Evolutionary conservation across 768 basidiomycete species (phyloP).

Genomic region (Punctularia strigosozonata): DNA sequence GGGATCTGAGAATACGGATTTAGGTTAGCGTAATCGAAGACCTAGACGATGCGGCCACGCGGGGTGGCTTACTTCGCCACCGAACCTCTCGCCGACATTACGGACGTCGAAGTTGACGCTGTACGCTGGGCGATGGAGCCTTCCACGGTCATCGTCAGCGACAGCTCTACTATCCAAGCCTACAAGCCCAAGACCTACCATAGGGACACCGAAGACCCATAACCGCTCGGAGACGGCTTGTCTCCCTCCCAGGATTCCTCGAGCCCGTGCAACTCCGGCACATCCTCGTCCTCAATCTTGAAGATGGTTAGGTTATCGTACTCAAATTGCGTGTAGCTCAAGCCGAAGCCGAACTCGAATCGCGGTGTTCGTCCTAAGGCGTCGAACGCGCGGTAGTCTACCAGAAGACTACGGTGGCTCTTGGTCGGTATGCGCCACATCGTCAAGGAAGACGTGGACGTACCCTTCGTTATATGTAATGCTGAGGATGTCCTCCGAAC

Average conservation of each 20-base stretch:
- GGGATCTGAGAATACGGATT: conserved; percentile 36
- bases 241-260: conserved; percentile 50
- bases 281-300: conserved; percentile 22
- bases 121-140: conserved; percentile 58
- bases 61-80: conserved; percentile 44
- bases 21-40: not conserved
- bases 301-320: conserved; percentile 48
- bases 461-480: conserved; percentile 28
- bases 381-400: no score
- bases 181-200: conserved; percentile 28
- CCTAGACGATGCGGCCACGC: not conserved
- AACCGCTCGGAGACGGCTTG: conserved; percentile 36
- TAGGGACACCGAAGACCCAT: conserved; percentile 49
- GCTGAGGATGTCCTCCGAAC: conserved; percentile 15
- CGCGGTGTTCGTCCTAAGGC: no score
- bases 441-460: no score
- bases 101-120: conserved; percentile 49
- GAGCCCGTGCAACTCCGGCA: conserved; percentile 23
- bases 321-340: conserved; percentile 75
- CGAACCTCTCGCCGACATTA: conserved; percentile 51
- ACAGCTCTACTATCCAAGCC: not conserved
- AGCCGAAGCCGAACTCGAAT: conserved; percentile 83
- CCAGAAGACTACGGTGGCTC: no score
- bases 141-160: conserved; percentile 8
- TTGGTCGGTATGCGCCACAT: no score